These are phyloP conservation scores for Aleurites moluccanus DNA, from an alignment of 441 rosid genomes.

Conservation along the genomic window DNA sequence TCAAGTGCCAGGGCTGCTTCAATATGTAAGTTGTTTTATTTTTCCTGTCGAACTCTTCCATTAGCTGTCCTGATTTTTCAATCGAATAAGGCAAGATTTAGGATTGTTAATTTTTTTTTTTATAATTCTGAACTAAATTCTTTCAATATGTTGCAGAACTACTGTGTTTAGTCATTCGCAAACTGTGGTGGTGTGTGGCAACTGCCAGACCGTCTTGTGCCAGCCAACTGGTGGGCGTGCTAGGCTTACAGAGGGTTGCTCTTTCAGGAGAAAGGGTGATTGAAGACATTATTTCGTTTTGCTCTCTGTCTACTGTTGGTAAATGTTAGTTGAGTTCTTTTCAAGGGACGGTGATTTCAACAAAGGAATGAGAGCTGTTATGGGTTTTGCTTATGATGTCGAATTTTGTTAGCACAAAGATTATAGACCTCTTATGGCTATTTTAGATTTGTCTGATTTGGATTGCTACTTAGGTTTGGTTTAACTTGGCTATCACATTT, in stretches of 20 bases:
- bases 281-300: slow-evolving; percentile 21
- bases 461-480: not conserved
- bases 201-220: slow-evolving; percentile 79
- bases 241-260: slow-evolving; percentile 76
- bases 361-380: not conserved
- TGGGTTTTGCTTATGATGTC: slow-evolving; percentile 1
- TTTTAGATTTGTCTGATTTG: slow-evolving; percentile 3
- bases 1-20: slow-evolving; percentile 70
- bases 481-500: not conserved
- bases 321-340: not conserved
- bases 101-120: not conserved
- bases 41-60: too few species aligned
- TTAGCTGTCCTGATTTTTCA: not conserved
- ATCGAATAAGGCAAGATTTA: not conserved
- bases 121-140: too few species aligned
- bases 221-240: slow-evolving; percentile 86
- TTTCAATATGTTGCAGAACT: slow-evolving; percentile 44
- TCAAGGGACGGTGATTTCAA: not conserved
- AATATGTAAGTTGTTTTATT: slow-evolving; percentile 38
- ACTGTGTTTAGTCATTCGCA: slow-evolving; percentile 85
- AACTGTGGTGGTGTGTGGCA: slow-evolving; percentile 78
- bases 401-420: slow-evolving; percentile 14
- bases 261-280: slow-evolving; percentile 73
- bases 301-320: not conserved
- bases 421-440: not conserved